Conservation (phyloP, 2,329 filamentous ascomycete genomes). For the Harringtonia lauricola region DNA sequence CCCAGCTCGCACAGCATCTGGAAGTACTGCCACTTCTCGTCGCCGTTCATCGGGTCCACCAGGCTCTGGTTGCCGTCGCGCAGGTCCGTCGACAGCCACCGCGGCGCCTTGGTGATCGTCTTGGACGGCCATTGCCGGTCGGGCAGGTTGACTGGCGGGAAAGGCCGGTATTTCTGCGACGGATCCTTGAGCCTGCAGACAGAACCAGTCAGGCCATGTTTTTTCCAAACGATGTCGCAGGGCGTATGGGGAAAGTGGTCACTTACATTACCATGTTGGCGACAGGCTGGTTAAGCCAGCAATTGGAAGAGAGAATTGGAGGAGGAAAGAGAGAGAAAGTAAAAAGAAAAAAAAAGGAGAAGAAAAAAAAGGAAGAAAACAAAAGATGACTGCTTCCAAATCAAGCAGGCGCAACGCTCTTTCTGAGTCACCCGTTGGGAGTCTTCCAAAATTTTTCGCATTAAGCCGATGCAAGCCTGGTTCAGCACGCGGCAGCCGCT, state of each 20-base stretch:
- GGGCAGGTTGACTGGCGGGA: slow-evolving; percentile 54
- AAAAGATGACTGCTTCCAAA: too few relatives aligned
- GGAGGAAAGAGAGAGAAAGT: background rate
- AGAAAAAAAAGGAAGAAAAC: background rate
- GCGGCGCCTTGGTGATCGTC: slow-evolving; percentile 70
- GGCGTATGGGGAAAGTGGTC: background rate
- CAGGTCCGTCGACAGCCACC: slow-evolving; percentile 84
- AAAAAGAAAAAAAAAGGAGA: background rate
- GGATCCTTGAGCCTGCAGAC: slow-evolving; percentile 57
- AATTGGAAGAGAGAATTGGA: background rate
- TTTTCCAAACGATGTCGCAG: background rate
- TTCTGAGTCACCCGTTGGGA: too few relatives aligned
- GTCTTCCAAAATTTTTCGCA: too few relatives aligned
- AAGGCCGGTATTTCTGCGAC: slow-evolving; percentile 65
- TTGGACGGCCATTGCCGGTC: slow-evolving; percentile 77
- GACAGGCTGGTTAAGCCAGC: too few relatives aligned
- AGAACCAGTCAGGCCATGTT: background rate
- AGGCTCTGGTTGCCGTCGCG: slow-evolving; percentile 92
- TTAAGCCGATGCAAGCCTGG: too few relatives aligned
- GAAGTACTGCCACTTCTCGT: slow-evolving; percentile 93
- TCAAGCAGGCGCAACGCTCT: too few relatives aligned
- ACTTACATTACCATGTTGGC: slow-evolving; percentile 1
- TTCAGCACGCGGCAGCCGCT: too few relatives aligned
- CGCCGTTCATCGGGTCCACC: slow-evolving; percentile 88
- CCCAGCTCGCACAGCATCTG: slow-evolving; percentile 85